phyloP scores from a whole-genome alignment of 257 asterid genomes.

The Fraxinus pennsylvanica region DNA sequence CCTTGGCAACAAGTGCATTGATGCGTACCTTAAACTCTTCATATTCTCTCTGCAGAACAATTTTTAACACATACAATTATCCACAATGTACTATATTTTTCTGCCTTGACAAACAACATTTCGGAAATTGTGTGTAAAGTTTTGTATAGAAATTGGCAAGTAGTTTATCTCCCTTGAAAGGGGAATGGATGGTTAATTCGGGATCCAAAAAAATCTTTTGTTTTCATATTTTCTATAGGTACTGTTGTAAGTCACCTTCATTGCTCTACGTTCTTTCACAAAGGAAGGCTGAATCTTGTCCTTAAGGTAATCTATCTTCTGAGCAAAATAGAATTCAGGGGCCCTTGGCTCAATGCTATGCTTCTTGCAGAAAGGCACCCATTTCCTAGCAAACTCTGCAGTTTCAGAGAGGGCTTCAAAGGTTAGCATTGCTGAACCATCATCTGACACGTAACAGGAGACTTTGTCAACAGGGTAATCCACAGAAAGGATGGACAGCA shows the following conservation, averaged over 20 bases:
- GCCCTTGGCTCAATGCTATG: constrained; percentile 67
- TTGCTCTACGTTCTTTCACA: constrained; percentile 72
- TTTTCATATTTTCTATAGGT: neutral
- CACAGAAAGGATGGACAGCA: constrained; percentile 65
- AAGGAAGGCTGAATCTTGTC: constrained; percentile 77
- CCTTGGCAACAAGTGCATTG: constrained; percentile 72
- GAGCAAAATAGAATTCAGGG: constrained; percentile 67
- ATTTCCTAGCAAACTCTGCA: constrained; percentile 69
- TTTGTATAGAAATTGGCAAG: neutral
- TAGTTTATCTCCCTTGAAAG: neutral
- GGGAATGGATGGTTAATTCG: neutral
- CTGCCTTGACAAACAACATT: neutral
- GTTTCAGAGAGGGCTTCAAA: constrained; percentile 72
- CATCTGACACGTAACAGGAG: constrained; percentile 72
- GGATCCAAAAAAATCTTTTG: neutral
- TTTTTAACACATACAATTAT: neutral
- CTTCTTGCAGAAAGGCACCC: constrained; percentile 80
- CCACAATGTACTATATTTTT: neutral
- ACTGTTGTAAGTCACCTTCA: constrained; percentile 48
- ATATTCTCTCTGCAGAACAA: constrained; percentile 42
- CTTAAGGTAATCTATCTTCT: constrained; percentile 69
- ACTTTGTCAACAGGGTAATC: constrained; percentile 74
- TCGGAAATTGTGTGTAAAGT: neutral
- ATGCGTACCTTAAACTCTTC: constrained; percentile 73
- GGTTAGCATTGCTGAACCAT: constrained; percentile 77